Base-by-base conservation (phyloP, 495 filamentous ascomycete species). In the Hypoxylon crocopeplum region DNA sequence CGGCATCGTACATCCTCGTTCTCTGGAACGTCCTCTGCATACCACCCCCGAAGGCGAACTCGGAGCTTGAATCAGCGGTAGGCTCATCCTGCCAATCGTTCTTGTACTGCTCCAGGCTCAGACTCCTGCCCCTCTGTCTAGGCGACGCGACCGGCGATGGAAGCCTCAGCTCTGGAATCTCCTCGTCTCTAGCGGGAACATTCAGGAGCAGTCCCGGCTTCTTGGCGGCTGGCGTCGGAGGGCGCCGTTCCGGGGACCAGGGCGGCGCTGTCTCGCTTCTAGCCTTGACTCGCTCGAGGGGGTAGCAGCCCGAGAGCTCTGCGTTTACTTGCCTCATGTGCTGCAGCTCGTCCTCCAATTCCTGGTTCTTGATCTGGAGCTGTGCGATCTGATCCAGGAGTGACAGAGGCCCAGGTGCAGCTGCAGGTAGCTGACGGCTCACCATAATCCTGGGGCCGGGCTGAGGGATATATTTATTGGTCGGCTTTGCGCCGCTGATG, bases 141-240 rank as follows among this genome's bases (percentile, higher is more conserved):
- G 44, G 4, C 16, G 41, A 24, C 29, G 51, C 3, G 11, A 46
- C 33, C 1, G 51, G 41, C 16, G 51, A 56, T 32, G 51, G 51
- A 7, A 56, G 41, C 16, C 41, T 25, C 11, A 39, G 16, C 39
- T 25, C 50, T 7, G 40, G 50, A 8, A 54, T 54, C 37, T 54
- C 27, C 30, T 54, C 37, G 7, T 33, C 11, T 17, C 15, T 5
- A 10, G 0, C 21, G 3, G 39, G 30, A 11, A 39, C 24, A 2
- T 39, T 24, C 5, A 50, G 33, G n/a, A 50, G 21, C 7, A 39
- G 24, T 32, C 22, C 32, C 0, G 24, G 6, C 13, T 38, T 38
- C 34, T 10, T 5, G 34, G 3, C 32, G 12, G 3, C 7, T 6
- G 8, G 32, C n/a, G n/a, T n/a, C n/a, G 25, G 5, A 5, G 25